Conservation (phyloP, 176 grass and related monocot genomes). For the Typha latifolia region DNA sequence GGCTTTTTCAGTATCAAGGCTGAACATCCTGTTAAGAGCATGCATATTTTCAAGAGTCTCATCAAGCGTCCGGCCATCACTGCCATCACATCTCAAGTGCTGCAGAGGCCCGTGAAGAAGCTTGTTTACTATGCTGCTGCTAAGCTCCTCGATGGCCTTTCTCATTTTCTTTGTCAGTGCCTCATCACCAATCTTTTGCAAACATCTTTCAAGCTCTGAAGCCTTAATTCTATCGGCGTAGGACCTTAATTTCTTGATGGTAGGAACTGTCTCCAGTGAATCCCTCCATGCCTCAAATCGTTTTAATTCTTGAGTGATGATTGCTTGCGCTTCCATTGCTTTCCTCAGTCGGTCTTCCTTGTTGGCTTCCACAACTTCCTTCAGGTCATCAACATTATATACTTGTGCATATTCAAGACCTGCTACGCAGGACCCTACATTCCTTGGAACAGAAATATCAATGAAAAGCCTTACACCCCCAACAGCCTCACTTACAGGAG, state of each 20-base stretch:
- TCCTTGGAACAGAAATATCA: constrained; percentile 84
- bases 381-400: constrained; percentile 83
- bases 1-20: constrained; percentile 59
- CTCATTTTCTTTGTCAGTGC: constrained; percentile 62
- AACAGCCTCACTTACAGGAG: constrained; percentile 36
- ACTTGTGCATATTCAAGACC: constrained; percentile 30
- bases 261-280: constrained; percentile 65
- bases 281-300: constrained; percentile 77
- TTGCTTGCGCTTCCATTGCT: constrained; percentile 68
- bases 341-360: constrained; percentile 77
- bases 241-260: constrained; percentile 86
- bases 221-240: constrained; percentile 70
- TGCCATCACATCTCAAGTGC: constrained; percentile 75
- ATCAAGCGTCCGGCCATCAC: constrained; percentile 62
- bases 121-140: constrained; percentile 75
- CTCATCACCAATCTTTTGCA: constrained; percentile 67
- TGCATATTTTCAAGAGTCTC: constrained; percentile 87
- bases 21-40: constrained; percentile 81
- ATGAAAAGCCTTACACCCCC: constrained; percentile 55
- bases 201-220: constrained; percentile 74
- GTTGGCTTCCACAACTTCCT: constrained; percentile 87
- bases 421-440: constrained; percentile 60
- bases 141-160: constrained; percentile 71
- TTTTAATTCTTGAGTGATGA: constrained; percentile 69
- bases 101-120: constrained; percentile 79